phyloP scores from a whole-genome alignment of 768 basidiomycete species.

The Lactifluus echinatus region DNA sequence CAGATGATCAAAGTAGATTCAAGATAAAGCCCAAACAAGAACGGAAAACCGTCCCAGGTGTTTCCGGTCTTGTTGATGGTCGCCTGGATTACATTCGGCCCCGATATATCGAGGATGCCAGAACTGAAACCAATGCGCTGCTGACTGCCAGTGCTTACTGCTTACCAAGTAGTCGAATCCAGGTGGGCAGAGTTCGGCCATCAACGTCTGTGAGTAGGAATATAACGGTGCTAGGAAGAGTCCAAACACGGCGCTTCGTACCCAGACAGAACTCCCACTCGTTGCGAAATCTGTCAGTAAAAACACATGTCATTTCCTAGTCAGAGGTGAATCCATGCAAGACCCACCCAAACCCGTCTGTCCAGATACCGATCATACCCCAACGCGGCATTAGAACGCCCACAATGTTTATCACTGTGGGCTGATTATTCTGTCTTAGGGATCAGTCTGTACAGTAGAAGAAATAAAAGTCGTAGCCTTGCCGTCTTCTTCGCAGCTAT shows the following conservation, averaged over 20 bases:
- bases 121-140: conserved; percentile 43
- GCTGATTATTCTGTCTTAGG: no score
- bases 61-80: conserved; percentile 62
- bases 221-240: conserved; percentile 86
- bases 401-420: no score
- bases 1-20: conserved; percentile 63
- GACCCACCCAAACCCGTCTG: conserved; percentile 55
- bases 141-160: no score
- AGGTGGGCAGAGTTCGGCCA: no score
- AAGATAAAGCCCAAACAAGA: conserved; percentile 63
- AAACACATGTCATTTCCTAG: not conserved
- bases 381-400: no score
- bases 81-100: conserved; percentile 74
- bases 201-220: conserved; percentile 80
- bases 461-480: conserved; percentile 34
- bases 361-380: conserved; percentile 85
- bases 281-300: conserved; percentile 47
- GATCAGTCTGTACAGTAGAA: not conserved
- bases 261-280: conserved; percentile 87
- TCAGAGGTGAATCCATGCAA: not conserved
- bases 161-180: conserved; percentile 82
- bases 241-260: conserved; percentile 71
- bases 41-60: conserved; percentile 79
- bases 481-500: conserved; percentile 68
- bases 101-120: conserved; percentile 79